Base-by-base conservation (phyloP, 257 asterid genomes). In the Solanum lignicaule region DNA sequence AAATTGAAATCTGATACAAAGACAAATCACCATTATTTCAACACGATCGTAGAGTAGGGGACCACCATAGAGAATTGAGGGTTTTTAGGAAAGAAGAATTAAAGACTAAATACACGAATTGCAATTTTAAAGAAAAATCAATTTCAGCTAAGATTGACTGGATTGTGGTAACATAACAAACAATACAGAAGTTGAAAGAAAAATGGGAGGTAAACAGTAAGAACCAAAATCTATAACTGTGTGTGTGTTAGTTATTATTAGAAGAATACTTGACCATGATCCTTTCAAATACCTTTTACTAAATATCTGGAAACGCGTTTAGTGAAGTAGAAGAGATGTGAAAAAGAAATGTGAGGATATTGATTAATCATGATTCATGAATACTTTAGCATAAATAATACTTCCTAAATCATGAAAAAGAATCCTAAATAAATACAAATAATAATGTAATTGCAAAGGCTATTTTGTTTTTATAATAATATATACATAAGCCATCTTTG, bases 401-500 rank as follows among this genome's bases (percentile, higher is more conserved):
- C 5, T 3, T 11, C 15, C 20, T 46, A 43, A 31, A 82, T 82
- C 18, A 48, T 82, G 43, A 20, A 29, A 10, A 21, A 20, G 25
- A 48, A 18, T 5, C 29, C 86, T 82, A 48, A 48, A 41, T 41
- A 41, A 41, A 85, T 85, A 68, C 41, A 85, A 41, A 72, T 27
- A 41, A 85, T 10, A 85, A 65, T 68, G 82, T 20, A 68, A 39
- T 38, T 86, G 86, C 81, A 75, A 39, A 55, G 29, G 69, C 58
- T 32, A 86, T 31, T 39, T 68, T 31, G n/a, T 68, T 85, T 85
- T 66, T 7, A 55, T 39, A 33, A 21, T 48, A 35, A 62, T 88
- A 83, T 88, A 83, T 79, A 90, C 89, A 88, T 33, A 88, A 83
- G 87, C 90, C 89, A 65, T 29, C 84, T 55, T 41, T 65, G 87